Evolutionary conservation across 1,284 basidiomycete genomes (phyloP).

Genomic region (Ganoderma sp.): DNA sequence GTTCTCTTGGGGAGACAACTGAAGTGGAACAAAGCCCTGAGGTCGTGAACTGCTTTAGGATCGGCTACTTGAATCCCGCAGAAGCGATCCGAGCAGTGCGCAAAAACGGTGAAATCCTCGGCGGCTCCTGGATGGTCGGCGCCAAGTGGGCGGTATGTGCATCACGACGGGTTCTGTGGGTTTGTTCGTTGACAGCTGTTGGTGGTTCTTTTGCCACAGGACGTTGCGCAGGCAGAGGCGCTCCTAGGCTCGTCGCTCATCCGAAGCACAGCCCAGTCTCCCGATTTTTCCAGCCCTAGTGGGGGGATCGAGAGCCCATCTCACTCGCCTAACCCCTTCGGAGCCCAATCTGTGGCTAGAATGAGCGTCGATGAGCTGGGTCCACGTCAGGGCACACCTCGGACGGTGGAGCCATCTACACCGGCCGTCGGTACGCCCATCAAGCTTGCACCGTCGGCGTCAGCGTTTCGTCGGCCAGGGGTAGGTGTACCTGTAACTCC

Average conservation of each 20-base stretch:
- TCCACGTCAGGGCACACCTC: conserved; percentile 31
- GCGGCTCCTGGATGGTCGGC: conserved; percentile 81
- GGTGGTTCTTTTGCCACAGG: conserved; percentile 46
- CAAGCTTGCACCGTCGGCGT: conserved; percentile 68
- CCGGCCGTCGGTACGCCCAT: conserved; percentile 58
- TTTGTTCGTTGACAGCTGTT: conserved; percentile 21
- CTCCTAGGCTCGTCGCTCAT: conserved; percentile 51
- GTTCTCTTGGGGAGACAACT: conserved; percentile 66
- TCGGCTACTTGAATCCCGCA: conserved; percentile 70
- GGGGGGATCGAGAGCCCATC: conserved; percentile 39
- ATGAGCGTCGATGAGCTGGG: conserved; percentile 34
- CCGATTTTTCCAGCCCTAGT: conserved; percentile 27
- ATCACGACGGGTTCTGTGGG: conserved; percentile 11
- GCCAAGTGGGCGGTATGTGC: conserved; percentile 77
- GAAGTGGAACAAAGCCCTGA: conserved; percentile 68
- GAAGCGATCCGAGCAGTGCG: conserved; percentile 77
- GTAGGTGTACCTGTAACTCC: conserved; percentile 32
- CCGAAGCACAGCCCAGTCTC: conserved; percentile 34
- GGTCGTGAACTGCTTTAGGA: conserved; percentile 71
- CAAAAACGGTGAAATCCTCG: conserved; percentile 78
- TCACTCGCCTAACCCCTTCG: conserved; percentile 32
- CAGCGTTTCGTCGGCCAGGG: conserved; percentile 63
- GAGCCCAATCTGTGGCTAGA: conserved; percentile 24
- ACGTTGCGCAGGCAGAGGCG: conserved; percentile 60
- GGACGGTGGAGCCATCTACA: conserved; percentile 28